Percentiles rank a stretch among this genome's conserved stretches.
Evolutionary conservation across 1,139 yeast genomes (phyloP).

Genomic region (Yamadazyma conglobata): DNA sequence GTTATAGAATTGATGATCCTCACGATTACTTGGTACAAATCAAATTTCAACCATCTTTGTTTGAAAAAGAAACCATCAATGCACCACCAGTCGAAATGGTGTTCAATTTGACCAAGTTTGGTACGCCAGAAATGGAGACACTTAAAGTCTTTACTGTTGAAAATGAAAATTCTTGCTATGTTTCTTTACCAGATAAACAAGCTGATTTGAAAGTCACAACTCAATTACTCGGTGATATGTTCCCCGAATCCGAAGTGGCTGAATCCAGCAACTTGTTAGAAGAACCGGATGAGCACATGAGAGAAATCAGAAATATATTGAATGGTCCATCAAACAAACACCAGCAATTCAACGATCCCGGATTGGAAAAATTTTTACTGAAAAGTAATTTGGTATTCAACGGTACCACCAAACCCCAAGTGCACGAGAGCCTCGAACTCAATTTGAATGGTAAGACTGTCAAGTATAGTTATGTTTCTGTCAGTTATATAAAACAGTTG

Average conservation of each 20-base stretch:
- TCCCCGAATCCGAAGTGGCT: conserved; percentile 12
- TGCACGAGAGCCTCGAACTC: conserved; percentile 38
- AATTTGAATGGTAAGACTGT: conserved; percentile 33
- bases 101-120: conserved; percentile 40
- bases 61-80: conserved; percentile 16
- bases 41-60: conserved; percentile 48
- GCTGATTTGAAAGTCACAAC: conserved; percentile 45
- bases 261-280: neutral
- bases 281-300: neutral
- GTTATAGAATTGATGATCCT: conserved; percentile 27
- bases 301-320: conserved; percentile 15
- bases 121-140: conserved; percentile 38
- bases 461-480: conserved; percentile 41
- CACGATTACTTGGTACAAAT: conserved; percentile 42
- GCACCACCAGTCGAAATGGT: conserved; percentile 57
- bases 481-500: conserved; percentile 42
- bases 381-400: conserved; percentile 38
- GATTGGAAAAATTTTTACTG: conserved; percentile 38
- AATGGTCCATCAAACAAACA: conserved; percentile 31
- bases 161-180: conserved; percentile 38
- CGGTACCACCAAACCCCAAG: conserved; percentile 30
- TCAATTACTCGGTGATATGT: conserved; percentile 33
- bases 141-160: conserved; percentile 46
- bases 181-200: conserved; percentile 37
- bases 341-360: conserved; percentile 38